Conservation (phyloP, 2,329 filamentous ascomycete genomes). For the Fusarium sp. region DNA sequence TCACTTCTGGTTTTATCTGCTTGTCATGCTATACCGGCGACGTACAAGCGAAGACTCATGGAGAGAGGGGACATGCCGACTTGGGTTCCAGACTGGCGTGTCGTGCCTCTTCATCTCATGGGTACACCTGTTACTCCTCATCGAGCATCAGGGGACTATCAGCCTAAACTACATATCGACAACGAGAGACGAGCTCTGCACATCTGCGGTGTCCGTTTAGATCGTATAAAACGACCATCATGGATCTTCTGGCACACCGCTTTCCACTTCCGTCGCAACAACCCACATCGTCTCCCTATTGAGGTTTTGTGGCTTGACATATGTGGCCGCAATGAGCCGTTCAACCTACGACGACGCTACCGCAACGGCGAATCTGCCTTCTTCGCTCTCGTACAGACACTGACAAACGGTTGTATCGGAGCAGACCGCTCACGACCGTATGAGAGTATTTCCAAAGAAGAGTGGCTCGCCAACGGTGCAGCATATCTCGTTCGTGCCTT, state of each 20-base stretch:
- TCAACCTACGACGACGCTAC: slow-evolving; percentile 44
- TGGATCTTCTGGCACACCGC: slow-evolving; percentile 47
- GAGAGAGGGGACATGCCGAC: slow-evolving; percentile 42
- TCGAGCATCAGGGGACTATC: slow-evolving; percentile 43
- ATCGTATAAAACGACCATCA: slow-evolving; percentile 39
- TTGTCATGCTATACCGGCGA: slow-evolving; percentile 36
- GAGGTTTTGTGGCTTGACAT: slow-evolving; percentile 46
- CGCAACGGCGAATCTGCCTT: slow-evolving; percentile 45
- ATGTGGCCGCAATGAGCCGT: slow-evolving; percentile 37
- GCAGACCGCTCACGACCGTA: slow-evolving; percentile 44
- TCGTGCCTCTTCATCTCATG: slow-evolving; percentile 48
- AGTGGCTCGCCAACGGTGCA: slow-evolving; percentile 48
- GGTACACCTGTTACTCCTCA: slow-evolving; percentile 48
- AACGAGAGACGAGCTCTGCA: slow-evolving; percentile 36
- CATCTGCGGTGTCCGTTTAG: slow-evolving; percentile 46
- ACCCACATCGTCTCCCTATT: slow-evolving; percentile 37
- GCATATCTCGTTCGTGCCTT: slow-evolving; percentile 47
- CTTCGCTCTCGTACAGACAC: slow-evolving; percentile 49
- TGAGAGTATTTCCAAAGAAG: slow-evolving; percentile 34
- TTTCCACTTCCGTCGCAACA: slow-evolving; percentile 44
- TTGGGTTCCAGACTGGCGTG: slow-evolving; percentile 54
- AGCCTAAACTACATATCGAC: slow-evolving; percentile 45
- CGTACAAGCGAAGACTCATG: slow-evolving; percentile 16
- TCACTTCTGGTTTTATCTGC: slow-evolving; percentile 48
- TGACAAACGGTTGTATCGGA: slow-evolving; percentile 49